Percentiles rank a stretch among this genome's conserved stretches.
phyloP scores from a whole-genome alignment of 345 rosid genomes.

The Atalantia buxifolia region DNA sequence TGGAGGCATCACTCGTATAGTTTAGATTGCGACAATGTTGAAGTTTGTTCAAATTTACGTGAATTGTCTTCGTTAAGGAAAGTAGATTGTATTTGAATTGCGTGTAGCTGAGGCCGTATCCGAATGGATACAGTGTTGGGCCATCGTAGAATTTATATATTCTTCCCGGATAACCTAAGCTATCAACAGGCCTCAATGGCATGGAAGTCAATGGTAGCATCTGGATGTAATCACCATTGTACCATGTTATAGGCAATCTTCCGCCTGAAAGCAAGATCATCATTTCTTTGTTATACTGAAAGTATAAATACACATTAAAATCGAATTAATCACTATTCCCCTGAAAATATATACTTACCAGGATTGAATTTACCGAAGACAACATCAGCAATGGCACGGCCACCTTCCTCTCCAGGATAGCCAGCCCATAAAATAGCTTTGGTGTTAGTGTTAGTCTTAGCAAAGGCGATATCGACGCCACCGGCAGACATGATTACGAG shows the following conservation, averaged over 20 bases:
- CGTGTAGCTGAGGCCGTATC: conserved; percentile 55
- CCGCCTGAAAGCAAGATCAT: conserved; percentile 33
- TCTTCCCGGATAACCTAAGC: conserved; percentile 45
- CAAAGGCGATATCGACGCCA: conserved; percentile 48
- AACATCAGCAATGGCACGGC: conserved; percentile 60
- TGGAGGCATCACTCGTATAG: not conserved
- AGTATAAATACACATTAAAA: too few species aligned
- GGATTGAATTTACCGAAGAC: conserved; percentile 65
- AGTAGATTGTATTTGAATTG: conserved; percentile 7
- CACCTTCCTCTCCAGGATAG: conserved; percentile 74
- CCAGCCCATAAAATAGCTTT: conserved; percentile 59
- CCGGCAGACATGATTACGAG: conserved; percentile 64
- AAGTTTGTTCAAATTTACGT: conserved; percentile 4
- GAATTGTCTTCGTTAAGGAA: not conserved
- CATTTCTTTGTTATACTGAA: not conserved
- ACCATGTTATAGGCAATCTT: conserved; percentile 56
- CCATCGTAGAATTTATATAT: conserved; percentile 61
- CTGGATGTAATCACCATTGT: conserved; percentile 28
- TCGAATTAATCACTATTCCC: too few species aligned
- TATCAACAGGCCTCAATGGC: conserved; percentile 41
- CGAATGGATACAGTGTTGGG: conserved; percentile 45
- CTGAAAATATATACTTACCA: conserved; percentile 19
- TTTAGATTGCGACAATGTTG: conserved; percentile 26
- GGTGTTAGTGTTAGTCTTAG: conserved; percentile 28
- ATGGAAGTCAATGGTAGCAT: conserved; percentile 51